Evolutionary conservation across 768 basidiomycete species (phyloP), one percentile per base, ranked within the genome.

Genomic region (Pleurotus tuoliensis): DNA sequence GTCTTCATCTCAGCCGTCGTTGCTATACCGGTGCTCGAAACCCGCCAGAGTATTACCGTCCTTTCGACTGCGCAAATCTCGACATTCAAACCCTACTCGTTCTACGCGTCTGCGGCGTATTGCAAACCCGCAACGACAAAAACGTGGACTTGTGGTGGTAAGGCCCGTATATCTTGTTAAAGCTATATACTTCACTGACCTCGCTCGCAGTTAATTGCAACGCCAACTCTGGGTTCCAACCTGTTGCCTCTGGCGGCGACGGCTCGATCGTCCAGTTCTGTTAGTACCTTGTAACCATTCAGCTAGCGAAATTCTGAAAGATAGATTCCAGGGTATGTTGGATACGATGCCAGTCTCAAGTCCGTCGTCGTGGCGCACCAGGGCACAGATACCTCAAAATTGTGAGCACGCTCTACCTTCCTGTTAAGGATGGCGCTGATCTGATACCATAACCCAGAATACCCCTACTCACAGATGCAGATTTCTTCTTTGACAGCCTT

Each of bases 51-150:
- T 15, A 76, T 82, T 52, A 71, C 70, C 1, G 52, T 76, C 1
- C 64, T 82, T 49, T 66, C 73, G 25, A 60, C 70, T 4, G 22
- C 76, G 0, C 71, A 82, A 60, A 74, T 84, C 5, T 60, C 70
- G 5, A 37, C 61, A 11, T 84, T 74, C 65, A 75, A 62, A 38
- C 73, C 82, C 0, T 85, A 75, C 64, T 72, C 81, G 0, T 67
- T 65, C 56, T 83, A 76, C 55, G 82, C 83, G 0, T 76, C 76
- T 40, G 62, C 82, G 5, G 82, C 74, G 0, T 82, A 83, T 59
- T 85, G 83, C 58, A 56, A 67, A 12, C 22, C 59, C 1, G 16
- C 43, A 15, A 39, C 13, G 13, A 54, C 49, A n/a, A 11, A 30
- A 22, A 41, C 51, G 9, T 61, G 60, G 60, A 44, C 41, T 11